These are phyloP conservation scores for Mycena maculata DNA, from an alignment of 768 basidiomycete species.

Conservation along the genomic window DNA sequence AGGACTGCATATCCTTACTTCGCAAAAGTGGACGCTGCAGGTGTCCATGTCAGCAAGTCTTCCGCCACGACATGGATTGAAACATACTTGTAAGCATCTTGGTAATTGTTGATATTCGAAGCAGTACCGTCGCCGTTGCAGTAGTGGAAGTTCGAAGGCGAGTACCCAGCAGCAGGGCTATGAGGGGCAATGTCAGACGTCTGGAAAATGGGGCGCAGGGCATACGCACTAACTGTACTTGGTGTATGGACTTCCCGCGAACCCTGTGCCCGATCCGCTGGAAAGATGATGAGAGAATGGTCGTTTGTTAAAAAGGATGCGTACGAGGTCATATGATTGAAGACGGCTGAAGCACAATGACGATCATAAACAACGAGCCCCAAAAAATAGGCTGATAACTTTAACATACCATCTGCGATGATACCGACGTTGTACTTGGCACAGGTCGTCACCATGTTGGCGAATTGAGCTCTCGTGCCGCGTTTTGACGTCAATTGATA, in stretches of 20 bases:
- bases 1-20: background rate
- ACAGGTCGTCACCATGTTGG: conserved; percentile 45
- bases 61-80: background rate
- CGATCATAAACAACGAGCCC: background rate
- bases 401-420: conserved; percentile 44
- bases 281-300: background rate
- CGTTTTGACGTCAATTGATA: conserved; percentile 57
- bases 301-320: background rate
- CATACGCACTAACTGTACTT: conserved; percentile 42
- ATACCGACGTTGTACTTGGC: conserved; percentile 44
- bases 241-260: conserved; percentile 37
- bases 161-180: conserved; percentile 35
- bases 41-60: background rate
- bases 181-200: background rate
- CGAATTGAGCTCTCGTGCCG: conserved; percentile 49
- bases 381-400: background rate
- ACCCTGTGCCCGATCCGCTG: conserved; percentile 39
- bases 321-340: conserved; percentile 54
- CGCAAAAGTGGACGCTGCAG: conserved; percentile 24
- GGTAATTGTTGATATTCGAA: conserved; percentile 17
- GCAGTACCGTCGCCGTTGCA: conserved; percentile 20
- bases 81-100: conserved; percentile 10
- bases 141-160: conserved; percentile 31
- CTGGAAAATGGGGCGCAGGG: background rate
- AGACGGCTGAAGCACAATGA: conserved; percentile 39